Conservation (phyloP, 2,329 filamentous ascomycete species). For the Aureobasidium namibiae region DNA sequence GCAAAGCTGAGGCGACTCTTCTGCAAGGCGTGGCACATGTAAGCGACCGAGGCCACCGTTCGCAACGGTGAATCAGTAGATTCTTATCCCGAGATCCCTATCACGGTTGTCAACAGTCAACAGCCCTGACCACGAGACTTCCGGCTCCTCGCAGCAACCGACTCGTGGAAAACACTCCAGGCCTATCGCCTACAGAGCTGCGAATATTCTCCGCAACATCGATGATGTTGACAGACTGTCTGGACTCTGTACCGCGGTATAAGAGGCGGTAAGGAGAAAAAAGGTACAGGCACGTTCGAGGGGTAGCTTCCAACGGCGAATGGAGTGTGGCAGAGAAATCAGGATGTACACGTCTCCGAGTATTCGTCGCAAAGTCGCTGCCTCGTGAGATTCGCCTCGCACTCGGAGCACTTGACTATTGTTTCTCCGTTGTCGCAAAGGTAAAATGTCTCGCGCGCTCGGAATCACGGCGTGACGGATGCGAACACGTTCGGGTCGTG, state of each 20-base stretch:
- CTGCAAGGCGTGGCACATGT: background rate
- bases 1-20: constrained; percentile 2
- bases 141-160: background rate
- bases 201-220: background rate
- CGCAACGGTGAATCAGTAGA: constrained; percentile 1
- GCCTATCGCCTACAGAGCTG: background rate
- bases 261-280: background rate
- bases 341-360: background rate
- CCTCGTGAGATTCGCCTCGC: background rate
- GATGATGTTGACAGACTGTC: background rate
- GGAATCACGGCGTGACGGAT: background rate
- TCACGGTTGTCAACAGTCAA: constrained; percentile 3
- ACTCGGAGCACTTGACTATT: background rate
- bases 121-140: background rate
- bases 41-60: background rate
- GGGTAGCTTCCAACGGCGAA: background rate
- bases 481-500: background rate
- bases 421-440: background rate
- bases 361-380: constrained; percentile 3
- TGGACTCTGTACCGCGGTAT: background rate
- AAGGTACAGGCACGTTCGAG: background rate
- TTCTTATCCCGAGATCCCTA: constrained; percentile 7
- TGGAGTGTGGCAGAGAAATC: background rate
- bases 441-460: background rate
- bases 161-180: background rate